Conservation (phyloP, 2,329 filamentous ascomycete genomes). For the Hypoxylon sp. region DNA sequence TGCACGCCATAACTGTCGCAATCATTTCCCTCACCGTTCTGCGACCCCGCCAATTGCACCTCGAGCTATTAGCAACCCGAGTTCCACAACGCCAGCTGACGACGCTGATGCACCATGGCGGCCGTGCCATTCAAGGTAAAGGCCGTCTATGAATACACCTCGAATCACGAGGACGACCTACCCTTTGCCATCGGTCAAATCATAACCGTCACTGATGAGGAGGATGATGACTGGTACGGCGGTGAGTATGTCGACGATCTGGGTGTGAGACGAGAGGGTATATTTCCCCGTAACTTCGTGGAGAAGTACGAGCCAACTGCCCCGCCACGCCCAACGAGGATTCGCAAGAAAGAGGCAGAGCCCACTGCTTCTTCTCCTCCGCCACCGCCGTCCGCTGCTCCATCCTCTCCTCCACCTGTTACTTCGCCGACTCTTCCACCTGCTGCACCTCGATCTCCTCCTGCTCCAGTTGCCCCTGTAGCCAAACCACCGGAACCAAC, state of each 20-base stretch:
- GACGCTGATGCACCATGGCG: conserved; percentile 66
- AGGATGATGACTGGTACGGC: conserved; percentile 93
- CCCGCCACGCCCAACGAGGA: conserved; percentile 83
- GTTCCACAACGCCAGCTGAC: conserved; percentile 35
- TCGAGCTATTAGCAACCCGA: conserved; percentile 21
- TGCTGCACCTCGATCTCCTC: conserved; percentile 41
- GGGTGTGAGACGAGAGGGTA: conserved; percentile 80
- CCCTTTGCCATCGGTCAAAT: conserved; percentile 85
- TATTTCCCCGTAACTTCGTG: conserved; percentile 97
- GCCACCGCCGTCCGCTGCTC: conserved; percentile 46
- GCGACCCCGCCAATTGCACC: conserved; percentile 34
- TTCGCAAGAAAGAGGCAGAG: conserved; percentile 71
- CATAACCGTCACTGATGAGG: conserved; percentile 91
- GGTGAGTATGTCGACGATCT: conserved; percentile 84
- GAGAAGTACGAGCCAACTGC: conserved; percentile 93
- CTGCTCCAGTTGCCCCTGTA: conserved; percentile 43
- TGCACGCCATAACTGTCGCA: conserved; percentile 39
- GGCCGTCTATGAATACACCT: conserved; percentile 93
- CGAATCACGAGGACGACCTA: conserved; percentile 93
- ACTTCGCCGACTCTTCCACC: conserved; percentile 43
- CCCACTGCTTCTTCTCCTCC: conserved; percentile 49
- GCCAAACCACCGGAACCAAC: conserved; percentile 51
- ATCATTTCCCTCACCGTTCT: conserved; percentile 37
- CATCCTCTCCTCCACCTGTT: conserved; percentile 42
- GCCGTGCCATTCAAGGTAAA: conserved; percentile 87